A percentile compares a stretch with the other conserved stretches of the same genome.
Conservation (phyloP, 257 asterid species). For the Parsonsia alboflavescens region DNA sequence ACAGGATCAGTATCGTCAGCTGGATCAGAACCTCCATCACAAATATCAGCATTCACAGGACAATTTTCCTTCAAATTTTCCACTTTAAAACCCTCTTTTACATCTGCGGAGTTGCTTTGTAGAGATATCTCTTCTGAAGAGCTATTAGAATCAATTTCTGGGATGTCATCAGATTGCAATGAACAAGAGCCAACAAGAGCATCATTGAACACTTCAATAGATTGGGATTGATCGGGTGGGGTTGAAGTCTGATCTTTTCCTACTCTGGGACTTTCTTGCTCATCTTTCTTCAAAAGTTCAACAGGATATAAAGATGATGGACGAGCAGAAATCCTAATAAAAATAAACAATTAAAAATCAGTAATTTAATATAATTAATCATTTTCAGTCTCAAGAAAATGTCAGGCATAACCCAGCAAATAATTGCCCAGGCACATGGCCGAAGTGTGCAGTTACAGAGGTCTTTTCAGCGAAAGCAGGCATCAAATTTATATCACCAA, state of each 20-base stretch:
- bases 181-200: conserved; percentile 29
- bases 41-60: conserved; percentile 30
- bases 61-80: conserved; percentile 30
- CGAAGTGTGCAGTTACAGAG: background rate
- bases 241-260: conserved; percentile 24
- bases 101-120: conserved; percentile 22
- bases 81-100: conserved; percentile 22
- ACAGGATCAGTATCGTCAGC: conserved; percentile 24
- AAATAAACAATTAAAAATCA: conserved; percentile 7
- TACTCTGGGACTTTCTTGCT: conserved; percentile 23
- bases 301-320: conserved; percentile 56
- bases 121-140: conserved; percentile 26
- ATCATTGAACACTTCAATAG: conserved; percentile 26
- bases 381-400: background rate
- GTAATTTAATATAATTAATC: background rate
- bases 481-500: background rate
- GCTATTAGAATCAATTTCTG: conserved; percentile 16
- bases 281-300: conserved; percentile 40
- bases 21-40: conserved; percentile 15
- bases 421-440: background rate
- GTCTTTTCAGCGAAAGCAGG: background rate
- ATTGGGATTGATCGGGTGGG: conserved; percentile 28
- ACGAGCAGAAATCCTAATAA: conserved; percentile 55
- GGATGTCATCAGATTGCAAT: conserved; percentile 23
- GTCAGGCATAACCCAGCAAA: background rate